Base-by-base conservation (phyloP, 352 stramenopile genomes). In the Phytophthora kernoviae region DNA sequence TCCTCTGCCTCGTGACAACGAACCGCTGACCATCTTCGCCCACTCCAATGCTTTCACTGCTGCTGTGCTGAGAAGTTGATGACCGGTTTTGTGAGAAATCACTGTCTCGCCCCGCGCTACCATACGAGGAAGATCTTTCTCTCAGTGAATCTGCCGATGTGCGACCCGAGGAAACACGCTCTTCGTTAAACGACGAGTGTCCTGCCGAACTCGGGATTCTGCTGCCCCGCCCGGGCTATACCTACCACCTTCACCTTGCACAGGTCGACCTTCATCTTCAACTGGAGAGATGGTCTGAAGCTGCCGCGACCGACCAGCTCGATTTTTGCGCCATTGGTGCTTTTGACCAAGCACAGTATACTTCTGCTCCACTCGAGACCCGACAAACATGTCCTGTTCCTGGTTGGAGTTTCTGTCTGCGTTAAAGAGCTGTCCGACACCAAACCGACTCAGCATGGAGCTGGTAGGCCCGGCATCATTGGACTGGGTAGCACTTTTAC, bases 311-410 rank as follows among this genome's bases (percentile, higher is more conserved):
- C 79, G 66, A 30, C 78, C 63, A 3, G 71, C 49, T 6, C 80
- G 77, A 33, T 43, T 60, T 32, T 79, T 81, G 3, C 79, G 62
- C 81, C 81, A 91, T 42, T 87, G 69, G 15, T 87, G 69, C 44
- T 91, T 91, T 44, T 89, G 81, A 0, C 81, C 79, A 0, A 91
- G 59, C 15, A 88, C 73, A 1, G 68, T 71, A 49, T 77, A 84
- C 43, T 84, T 87, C 5, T 68, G 62, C 4, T 58, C 44, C 4
- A 46, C 33, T 3, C 51, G 50, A 15, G 62, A 34, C 0, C 39
- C 51, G 5, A 1, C 37, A 43, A 62, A 60, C 2, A 18, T 7
- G 2, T 72, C 57, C 4, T 72, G 58, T 11, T 81, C 73, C 27
- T 84, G 74, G 12, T 82, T 89, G 1, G 62, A 86, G n/a, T 36